Conservation (phyloP, 1,284 basidiomycete genomes). For the Rhodotorula sp. region DNA sequence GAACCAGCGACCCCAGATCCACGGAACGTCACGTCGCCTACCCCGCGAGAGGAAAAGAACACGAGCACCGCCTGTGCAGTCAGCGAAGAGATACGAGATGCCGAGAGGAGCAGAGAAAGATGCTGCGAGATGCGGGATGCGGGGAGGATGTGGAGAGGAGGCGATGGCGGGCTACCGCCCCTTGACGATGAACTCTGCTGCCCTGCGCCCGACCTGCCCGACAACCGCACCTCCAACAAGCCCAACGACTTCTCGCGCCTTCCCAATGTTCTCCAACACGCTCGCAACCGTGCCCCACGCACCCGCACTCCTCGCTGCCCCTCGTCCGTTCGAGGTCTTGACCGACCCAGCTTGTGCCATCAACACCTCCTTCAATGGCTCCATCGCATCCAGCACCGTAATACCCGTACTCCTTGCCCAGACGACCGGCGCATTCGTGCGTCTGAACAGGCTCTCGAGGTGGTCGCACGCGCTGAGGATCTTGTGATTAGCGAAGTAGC, state of each 20-base stretch:
- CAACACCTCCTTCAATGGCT: conserved; percentile 72
- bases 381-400: conserved; percentile 87
- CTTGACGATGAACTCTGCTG: conserved; percentile 20
- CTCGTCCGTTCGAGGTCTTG: conserved; percentile 4
- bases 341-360: conserved; percentile 72
- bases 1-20: too few species aligned
- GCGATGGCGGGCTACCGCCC: conserved; percentile 1
- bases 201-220: conserved; percentile 7
- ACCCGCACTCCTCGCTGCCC: background rate
- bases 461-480: conserved; percentile 81
- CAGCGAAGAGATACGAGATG: too few species aligned
- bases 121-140: too few species aligned
- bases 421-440: conserved; percentile 66
- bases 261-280: conserved; percentile 6
- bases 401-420: conserved; percentile 81
- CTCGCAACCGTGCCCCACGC: conserved; percentile 24
- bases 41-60: too few species aligned
- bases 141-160: background rate
- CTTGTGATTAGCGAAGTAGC: conserved; percentile 82
- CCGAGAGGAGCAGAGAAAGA: too few species aligned
- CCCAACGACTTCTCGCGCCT: conserved; percentile 10
- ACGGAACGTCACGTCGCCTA: too few species aligned
- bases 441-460: conserved; percentile 77
- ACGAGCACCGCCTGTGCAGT: too few species aligned
- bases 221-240: conserved; percentile 5